A percentile compares a stretch with the other conserved stretches of the same genome.
Conservation (phyloP, 2,329 filamentous ascomycete genomes). For the Pseudocercospora fuligena region DNA sequence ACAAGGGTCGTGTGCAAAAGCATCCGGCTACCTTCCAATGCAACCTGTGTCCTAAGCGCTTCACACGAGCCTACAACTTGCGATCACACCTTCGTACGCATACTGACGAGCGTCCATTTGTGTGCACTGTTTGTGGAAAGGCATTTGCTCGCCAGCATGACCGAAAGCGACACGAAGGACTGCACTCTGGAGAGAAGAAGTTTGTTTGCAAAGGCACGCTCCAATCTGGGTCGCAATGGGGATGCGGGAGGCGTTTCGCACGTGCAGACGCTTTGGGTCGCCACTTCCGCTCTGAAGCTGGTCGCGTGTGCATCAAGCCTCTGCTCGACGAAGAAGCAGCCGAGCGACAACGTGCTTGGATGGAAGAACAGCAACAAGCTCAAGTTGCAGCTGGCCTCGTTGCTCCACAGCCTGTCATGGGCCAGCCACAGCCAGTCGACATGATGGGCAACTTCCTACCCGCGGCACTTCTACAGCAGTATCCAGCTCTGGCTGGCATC, state of each 20-base stretch:
- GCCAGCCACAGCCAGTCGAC: constrained; percentile 47
- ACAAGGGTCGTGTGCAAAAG: constrained; percentile 85
- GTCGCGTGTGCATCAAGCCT: constrained; percentile 96
- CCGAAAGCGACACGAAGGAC: constrained; percentile 91
- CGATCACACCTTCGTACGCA: constrained; percentile 94
- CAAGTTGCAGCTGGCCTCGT: constrained; percentile 49
- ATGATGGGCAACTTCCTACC: constrained; percentile 74
- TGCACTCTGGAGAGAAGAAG: constrained; percentile 98
- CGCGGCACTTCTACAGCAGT: constrained; percentile 85
- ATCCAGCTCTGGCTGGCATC: constrained; percentile 87
- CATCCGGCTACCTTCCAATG: constrained; percentile 98
- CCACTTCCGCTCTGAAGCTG: constrained; percentile 91
- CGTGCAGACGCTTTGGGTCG: constrained; percentile 87
- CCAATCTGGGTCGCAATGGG: constrained; percentile 83
- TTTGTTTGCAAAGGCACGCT: constrained; percentile 95
- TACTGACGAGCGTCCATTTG: constrained; percentile 95
- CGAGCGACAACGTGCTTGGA: constrained; percentile 76
- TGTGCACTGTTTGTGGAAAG: constrained; percentile 95
- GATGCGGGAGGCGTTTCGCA: constrained; percentile 89
- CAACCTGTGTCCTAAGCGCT: constrained; percentile 88
- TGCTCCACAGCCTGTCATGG: constrained; percentile 38
- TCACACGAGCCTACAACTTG: constrained; percentile 94
- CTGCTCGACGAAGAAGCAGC: constrained; percentile 90
- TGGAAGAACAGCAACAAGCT: constrained; percentile 62
- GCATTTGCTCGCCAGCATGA: constrained; percentile 97